These are phyloP conservation scores for Azolla pinnata DNA, from an alignment of 75 land plant species.

Conservation along the genomic window DNA sequence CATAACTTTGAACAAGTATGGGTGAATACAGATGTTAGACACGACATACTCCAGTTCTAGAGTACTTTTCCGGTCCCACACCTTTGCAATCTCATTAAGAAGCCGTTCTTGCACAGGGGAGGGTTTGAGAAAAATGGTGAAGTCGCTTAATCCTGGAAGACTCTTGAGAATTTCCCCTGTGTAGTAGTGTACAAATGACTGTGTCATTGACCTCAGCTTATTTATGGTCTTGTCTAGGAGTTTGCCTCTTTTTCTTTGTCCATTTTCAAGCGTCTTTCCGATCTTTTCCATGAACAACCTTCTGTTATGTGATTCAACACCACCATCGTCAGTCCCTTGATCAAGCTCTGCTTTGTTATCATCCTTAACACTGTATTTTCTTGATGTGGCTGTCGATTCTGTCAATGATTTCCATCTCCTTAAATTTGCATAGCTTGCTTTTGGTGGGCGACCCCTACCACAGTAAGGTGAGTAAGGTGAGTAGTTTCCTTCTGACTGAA, in stretches of 20 bases:
- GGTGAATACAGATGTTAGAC: constrained; percentile 54
- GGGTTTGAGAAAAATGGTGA: constrained; percentile 35
- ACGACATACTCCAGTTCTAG: constrained; percentile 22
- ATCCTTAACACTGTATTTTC: background rate
- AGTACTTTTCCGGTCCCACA: constrained; percentile 3
- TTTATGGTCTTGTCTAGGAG: constrained; percentile 19
- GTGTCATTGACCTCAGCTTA: constrained; percentile 31
- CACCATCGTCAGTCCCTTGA: constrained; percentile 2
- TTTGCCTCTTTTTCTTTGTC: constrained; percentile 11
- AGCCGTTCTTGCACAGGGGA: constrained; percentile 34
- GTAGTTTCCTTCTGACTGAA: background rate
- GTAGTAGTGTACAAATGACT: constrained; percentile 57
- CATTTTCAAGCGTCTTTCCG: constrained; percentile 31
- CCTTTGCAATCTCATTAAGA: constrained; percentile 17
- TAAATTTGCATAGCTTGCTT: background rate
- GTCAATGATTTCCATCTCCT: background rate
- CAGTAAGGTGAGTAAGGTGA: background rate
- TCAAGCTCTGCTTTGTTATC: background rate
- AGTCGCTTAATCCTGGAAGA: constrained; percentile 61
- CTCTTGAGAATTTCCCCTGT: constrained; percentile 45
- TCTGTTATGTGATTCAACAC: constrained; percentile 2
- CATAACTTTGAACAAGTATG: constrained; percentile 28
- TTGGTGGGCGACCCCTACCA: constrained; percentile 3
- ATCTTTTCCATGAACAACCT: constrained; percentile 25
- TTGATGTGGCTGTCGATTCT: too few species aligned